Evolutionary conservation across 2,329 filamentous ascomycete genomes (phyloP).

Genomic region (Plenodomus biglobosus): DNA sequence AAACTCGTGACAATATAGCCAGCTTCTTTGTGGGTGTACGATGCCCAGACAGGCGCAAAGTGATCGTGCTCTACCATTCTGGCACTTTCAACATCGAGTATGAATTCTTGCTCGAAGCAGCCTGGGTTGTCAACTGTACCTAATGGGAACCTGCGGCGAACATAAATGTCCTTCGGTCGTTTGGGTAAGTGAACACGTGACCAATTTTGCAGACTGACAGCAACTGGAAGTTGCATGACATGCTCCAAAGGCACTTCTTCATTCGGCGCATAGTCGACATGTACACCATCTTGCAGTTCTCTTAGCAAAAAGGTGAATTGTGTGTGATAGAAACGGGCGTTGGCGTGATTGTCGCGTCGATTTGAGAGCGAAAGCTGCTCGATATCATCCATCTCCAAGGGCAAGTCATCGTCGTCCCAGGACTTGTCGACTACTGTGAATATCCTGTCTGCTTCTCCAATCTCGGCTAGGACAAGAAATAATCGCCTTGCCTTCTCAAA

Average conservation of each 20-base stretch:
- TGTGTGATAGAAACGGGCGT: conserved; percentile 67
- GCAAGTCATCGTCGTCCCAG: conserved; percentile 76
- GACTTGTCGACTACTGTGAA: conserved; percentile 74
- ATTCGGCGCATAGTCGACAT: conserved; percentile 65
- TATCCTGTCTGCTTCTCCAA: conserved; percentile 71
- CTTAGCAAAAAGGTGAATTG: conserved; percentile 73
- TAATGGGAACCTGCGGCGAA: conserved; percentile 60
- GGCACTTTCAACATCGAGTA: conserved; percentile 62
- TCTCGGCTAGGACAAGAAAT: conserved; percentile 70
- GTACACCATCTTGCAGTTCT: conserved; percentile 61
- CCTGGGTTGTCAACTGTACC: conserved; percentile 39
- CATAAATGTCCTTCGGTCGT: conserved; percentile 58
- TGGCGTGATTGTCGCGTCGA: conserved; percentile 62
- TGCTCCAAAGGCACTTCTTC: conserved; percentile 71
- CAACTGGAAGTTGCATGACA: conserved; percentile 60
- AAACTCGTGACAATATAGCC: conserved; percentile 70
- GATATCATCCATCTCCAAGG: conserved; percentile 66
- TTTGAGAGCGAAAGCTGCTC: conserved; percentile 63
- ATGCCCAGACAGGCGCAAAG: conserved; percentile 69
- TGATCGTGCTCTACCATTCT: conserved; percentile 66
- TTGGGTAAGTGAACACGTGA: conserved; percentile 67
- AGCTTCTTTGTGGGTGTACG: conserved; percentile 65
- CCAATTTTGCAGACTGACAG: conserved; percentile 51
- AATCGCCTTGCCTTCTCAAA: conserved; percentile 67
- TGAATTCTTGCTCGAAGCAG: conserved; percentile 53